Evolutionary conservation across 257 asterid genomes (phyloP).

Genomic region (Gentiana dahurica): DNA sequence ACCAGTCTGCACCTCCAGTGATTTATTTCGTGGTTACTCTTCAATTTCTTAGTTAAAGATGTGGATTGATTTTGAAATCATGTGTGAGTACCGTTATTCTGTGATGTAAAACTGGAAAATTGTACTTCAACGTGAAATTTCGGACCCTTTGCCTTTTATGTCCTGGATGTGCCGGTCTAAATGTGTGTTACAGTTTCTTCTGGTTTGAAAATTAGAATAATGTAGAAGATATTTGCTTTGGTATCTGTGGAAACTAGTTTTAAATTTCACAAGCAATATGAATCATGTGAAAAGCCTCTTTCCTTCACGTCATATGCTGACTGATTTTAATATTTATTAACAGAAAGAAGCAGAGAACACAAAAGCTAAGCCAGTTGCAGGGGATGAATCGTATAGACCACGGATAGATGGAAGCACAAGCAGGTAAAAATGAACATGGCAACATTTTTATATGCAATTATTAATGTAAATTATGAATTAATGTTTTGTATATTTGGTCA

Average conservation of each 20-base stretch:
- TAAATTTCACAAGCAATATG: not conserved
- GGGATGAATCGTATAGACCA: constrained; percentile 27
- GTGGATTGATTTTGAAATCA: no score
- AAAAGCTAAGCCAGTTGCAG: constrained; percentile 29
- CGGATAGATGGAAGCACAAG: constrained; percentile 61
- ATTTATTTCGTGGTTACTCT: no score
- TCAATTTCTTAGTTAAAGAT: no score
- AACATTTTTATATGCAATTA: not conserved
- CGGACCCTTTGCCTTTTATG: no score
- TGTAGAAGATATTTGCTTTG: not conserved
- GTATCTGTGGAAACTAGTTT: not conserved
- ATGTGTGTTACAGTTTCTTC: not conserved
- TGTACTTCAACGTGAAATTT: no score
- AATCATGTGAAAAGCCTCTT: not conserved
- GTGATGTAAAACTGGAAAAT: no score
- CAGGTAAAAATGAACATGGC: constrained; percentile 38
- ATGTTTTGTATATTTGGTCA: not conserved
- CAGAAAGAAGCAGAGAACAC: constrained; percentile 69
- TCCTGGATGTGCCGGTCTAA: no score
- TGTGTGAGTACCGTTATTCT: no score
- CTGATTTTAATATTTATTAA: constrained; percentile 10
- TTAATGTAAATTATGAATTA: not conserved
- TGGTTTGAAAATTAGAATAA: not conserved
- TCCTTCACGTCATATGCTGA: constrained; percentile 5
- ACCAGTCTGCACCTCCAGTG: no score